Percentiles rank a stretch among this genome's conserved stretches.
phyloP scores from a whole-genome alignment of 2,329 filamentous ascomycete genomes.

The Aureobasidium sp. region DNA sequence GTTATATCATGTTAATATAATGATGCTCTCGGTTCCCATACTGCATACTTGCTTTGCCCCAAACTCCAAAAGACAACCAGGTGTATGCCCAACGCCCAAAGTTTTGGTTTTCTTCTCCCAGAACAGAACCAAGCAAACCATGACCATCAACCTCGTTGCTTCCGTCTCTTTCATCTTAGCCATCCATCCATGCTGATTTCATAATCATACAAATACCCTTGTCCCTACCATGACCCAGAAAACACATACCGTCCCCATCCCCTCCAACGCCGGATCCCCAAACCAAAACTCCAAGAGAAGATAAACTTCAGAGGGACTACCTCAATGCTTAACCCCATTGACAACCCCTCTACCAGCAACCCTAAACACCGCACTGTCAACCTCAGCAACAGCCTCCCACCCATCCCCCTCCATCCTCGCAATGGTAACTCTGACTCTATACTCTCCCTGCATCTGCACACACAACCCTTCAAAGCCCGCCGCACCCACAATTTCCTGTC shows the following conservation, averaged over 20 bases:
- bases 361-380: background rate
- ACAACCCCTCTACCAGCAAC: background rate
- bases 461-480: constrained; percentile 1
- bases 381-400: constrained; percentile 1
- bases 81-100: background rate
- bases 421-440: background rate
- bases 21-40: background rate
- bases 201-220: background rate
- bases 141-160: background rate
- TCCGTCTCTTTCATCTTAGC: background rate
- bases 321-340: background rate
- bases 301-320: background rate
- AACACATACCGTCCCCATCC: background rate
- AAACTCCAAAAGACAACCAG: background rate
- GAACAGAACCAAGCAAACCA: background rate
- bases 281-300: background rate
- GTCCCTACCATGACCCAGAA: background rate
- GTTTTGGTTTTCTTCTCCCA: too few relatives aligned
- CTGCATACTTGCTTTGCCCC: background rate
- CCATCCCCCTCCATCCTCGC: constrained; percentile 1
- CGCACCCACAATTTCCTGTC: background rate
- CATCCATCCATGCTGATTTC: background rate
- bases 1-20: background rate
- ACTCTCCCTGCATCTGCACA: background rate
- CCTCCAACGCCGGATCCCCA: background rate